Percentiles rank a stretch among this genome's conserved stretches.
phyloP scores from a whole-genome alignment of 148 eudicot species.

The Chenopodium formosanum region DNA sequence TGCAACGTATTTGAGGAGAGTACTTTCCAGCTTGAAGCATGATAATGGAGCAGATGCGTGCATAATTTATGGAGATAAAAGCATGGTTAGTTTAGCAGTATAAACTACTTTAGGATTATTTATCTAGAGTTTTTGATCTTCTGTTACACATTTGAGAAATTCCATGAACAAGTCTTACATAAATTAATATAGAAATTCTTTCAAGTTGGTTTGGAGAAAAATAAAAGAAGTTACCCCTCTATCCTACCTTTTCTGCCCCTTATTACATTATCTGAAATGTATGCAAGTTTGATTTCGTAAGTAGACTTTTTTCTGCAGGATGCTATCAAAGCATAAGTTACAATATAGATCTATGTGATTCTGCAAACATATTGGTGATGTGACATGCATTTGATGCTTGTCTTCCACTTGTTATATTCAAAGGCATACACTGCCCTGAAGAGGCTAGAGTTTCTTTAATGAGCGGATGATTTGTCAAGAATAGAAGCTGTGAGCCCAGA shows the following conservation, averaged over 20 bases:
- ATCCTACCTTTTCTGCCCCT: background rate
- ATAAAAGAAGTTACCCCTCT: background rate
- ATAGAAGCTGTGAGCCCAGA: background rate
- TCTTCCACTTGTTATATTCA: background rate
- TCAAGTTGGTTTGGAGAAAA: background rate
- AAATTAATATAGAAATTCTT: background rate
- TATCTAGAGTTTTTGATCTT: constrained; percentile 2
- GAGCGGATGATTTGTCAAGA: background rate
- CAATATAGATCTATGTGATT: background rate
- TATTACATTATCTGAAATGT: background rate
- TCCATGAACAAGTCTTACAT: background rate
- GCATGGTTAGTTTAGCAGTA: constrained; percentile 48
- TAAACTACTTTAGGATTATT: background rate
- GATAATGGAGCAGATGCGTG: constrained; percentile 63
- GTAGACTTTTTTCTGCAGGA: background rate
- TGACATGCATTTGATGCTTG: background rate
- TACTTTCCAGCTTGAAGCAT: constrained; percentile 62
- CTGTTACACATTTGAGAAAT: background rate
- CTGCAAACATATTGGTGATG: background rate
- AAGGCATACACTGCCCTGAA: background rate
- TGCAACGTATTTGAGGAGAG: constrained; percentile 58
- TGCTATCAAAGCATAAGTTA: background rate
- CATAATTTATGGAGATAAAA: constrained; percentile 56
- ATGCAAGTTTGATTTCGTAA: background rate
- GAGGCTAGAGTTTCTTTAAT: background rate